Base-by-base conservation (phyloP, 148 eudicot species). In the Bassia scoparia region DNA sequence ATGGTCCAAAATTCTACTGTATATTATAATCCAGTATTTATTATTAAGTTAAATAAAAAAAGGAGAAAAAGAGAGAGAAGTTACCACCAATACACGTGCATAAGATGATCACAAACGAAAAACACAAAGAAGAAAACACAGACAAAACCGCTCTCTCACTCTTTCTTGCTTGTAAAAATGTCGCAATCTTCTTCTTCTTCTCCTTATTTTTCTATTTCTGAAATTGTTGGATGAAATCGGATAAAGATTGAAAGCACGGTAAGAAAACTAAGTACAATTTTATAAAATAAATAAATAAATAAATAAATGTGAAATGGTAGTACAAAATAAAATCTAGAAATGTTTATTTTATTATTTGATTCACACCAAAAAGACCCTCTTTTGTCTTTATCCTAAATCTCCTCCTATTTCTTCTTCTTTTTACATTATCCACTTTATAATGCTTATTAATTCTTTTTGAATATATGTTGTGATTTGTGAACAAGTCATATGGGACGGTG, bases 11-110 rank as follows among this genome's bases (percentile, higher is more conserved):
- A 1, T 64, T 64, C 37, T 35, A 37, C 48, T n/a, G 8, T 17
- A 16, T n/a, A n/a, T n/a, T n/a, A n/a, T n/a, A n/a, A n/a, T n/a
- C n/a, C n/a, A n/a, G n/a, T n/a, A n/a, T n/a, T n/a, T n/a, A n/a
- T n/a, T n/a, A 48, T 3, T 12, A 37, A 38, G 15, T 2, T 7
- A 70, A 35, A 55, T 30, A 13, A 18, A 24, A 38, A 31, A 33
- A 4, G 2, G 23, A 41, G 26, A 35, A 18, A 53, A 10, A 37
- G 37, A 21, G 16, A 50, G 27, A 63, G 67, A 31, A 64, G 54
- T 15, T 77, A 44, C 67, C 67, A 13, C 16, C n/a, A n/a, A 12
- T 61, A 29, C 74, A 77, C 80, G 63, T 62, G 64, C 74, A 70
- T 52, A 35, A 56, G 37, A 70, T 15, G 70, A 77, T 53, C 23